These are phyloP conservation scores for Grigorovia humatica DNA, from an alignment of 805 yeast genomes.

Conservation along the genomic window DNA sequence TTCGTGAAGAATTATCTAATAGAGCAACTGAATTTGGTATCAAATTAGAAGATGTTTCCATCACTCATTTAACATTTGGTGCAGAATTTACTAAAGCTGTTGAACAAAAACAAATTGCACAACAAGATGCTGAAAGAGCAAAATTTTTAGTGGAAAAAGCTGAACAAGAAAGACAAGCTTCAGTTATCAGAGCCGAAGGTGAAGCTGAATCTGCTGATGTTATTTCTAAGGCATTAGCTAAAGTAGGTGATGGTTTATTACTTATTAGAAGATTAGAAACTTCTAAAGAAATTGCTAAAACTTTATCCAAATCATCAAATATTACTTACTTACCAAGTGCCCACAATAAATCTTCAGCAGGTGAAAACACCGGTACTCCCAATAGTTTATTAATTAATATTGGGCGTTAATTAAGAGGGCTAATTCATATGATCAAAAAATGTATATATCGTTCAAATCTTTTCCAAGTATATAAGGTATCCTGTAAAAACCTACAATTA, in stretches of 20 bases:
- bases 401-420: slow-evolving; percentile 55
- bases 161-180: slow-evolving; percentile 93
- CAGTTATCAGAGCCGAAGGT: slow-evolving; percentile 95
- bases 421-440: too few species aligned
- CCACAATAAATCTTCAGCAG: slow-evolving; percentile 22
- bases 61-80: slow-evolving; percentile 96
- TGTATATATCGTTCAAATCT: too few species aligned
- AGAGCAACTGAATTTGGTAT: slow-evolving; percentile 87
- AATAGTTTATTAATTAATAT: slow-evolving; percentile 56
- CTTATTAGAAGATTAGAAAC: slow-evolving; percentile 94
- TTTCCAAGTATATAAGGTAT: neutral
- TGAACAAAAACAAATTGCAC: slow-evolving; percentile 97
- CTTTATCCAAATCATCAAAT: slow-evolving; percentile 73
- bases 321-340: slow-evolving; percentile 75
- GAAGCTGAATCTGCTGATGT: slow-evolving; percentile 98
- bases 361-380: slow-evolving; percentile 27
- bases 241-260: slow-evolving; percentile 92
- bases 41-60: slow-evolving; percentile 90
- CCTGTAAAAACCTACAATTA: neutral
- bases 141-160: slow-evolving; percentile 88
- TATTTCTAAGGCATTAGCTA: slow-evolving; percentile 82
- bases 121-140: slow-evolving; percentile 98
- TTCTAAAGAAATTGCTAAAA: slow-evolving; percentile 85
- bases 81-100: slow-evolving; percentile 95
- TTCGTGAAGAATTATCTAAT: slow-evolving; percentile 71